Evolutionary conservation across 169 alveolate genomes (phyloP).

Genomic region (Plasmodium adleri): DNA sequence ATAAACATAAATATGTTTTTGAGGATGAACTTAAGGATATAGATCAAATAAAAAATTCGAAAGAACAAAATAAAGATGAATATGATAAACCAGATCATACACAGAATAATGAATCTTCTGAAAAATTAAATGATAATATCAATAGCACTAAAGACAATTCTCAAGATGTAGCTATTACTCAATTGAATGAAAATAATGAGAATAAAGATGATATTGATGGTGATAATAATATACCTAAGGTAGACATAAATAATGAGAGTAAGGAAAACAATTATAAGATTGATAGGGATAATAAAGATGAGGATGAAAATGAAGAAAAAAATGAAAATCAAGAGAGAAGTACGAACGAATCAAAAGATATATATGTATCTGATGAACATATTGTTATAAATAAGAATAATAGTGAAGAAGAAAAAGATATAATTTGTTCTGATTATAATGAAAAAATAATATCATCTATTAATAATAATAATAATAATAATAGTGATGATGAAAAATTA

Average conservation of each 20-base stretch:
- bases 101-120: neutral
- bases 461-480: neutral
- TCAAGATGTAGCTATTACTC: neutral
- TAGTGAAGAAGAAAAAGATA: neutral
- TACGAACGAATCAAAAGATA: too few species aligned
- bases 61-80: neutral
- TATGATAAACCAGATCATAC: constrained; percentile 1
- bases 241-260: neutral
- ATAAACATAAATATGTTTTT: constrained; percentile 17
- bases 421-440: neutral
- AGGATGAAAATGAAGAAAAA: neutral
- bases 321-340: neutral
- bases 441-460: neutral
- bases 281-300: constrained; percentile 11
- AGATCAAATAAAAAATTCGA: neutral
- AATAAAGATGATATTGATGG: constrained; percentile 6
- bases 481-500: neutral
- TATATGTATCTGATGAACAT: too few species aligned
- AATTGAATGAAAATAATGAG: constrained; percentile 11
- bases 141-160: neutral
- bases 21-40: constrained; percentile 4
- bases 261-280: neutral
- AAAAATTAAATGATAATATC: neutral
- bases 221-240: neutral
- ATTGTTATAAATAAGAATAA: too few species aligned